A percentile compares a stretch with the other conserved stretches of the same genome.
phyloP scores from a whole-genome alignment of 805 yeast species.

The Ogataea corticis region DNA sequence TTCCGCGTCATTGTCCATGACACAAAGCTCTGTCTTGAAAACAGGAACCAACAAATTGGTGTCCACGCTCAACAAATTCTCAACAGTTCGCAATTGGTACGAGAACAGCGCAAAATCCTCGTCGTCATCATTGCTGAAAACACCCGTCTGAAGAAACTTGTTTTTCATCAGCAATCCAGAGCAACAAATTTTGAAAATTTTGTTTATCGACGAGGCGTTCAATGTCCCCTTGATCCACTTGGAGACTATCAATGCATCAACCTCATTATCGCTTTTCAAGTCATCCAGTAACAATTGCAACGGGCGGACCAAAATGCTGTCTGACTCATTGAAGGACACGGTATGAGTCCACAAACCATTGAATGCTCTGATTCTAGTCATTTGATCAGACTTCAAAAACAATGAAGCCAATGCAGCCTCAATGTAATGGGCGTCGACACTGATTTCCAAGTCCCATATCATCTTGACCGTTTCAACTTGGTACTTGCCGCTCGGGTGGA shows the following conservation, averaged over 20 bases:
- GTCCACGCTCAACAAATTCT: conserved; percentile 52
- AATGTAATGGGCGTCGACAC: conserved; percentile 52
- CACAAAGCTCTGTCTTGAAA: conserved; percentile 59
- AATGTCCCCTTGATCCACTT: conserved; percentile 50
- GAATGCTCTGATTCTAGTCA: conserved; percentile 54
- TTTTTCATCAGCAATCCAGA: conserved; percentile 52
- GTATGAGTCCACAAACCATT: conserved; percentile 77
- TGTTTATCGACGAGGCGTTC: conserved; percentile 55
- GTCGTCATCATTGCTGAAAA: conserved; percentile 32
- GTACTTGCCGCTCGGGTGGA: conserved; percentile 48
- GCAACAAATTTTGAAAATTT: conserved; percentile 58
- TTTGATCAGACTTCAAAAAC: conserved; percentile 42
- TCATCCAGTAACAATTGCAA: conserved; percentile 69
- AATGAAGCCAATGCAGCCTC: conserved; percentile 72
- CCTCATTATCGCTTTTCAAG: conserved; percentile 43
- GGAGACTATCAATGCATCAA: conserved; percentile 42
- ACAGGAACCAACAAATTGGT: conserved; percentile 43
- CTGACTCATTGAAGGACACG: conserved; percentile 46
- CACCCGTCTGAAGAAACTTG: conserved; percentile 28
- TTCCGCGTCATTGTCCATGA: conserved; percentile 47
- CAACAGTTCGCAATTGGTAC: conserved; percentile 58
- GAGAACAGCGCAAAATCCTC: conserved; percentile 67
- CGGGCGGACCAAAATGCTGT: conserved; percentile 57
- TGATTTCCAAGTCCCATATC: conserved; percentile 60
- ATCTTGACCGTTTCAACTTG: conserved; percentile 73